Base-by-base conservation (phyloP, 108 stramenopile species). In the Schizochytrium sp. region DNA sequence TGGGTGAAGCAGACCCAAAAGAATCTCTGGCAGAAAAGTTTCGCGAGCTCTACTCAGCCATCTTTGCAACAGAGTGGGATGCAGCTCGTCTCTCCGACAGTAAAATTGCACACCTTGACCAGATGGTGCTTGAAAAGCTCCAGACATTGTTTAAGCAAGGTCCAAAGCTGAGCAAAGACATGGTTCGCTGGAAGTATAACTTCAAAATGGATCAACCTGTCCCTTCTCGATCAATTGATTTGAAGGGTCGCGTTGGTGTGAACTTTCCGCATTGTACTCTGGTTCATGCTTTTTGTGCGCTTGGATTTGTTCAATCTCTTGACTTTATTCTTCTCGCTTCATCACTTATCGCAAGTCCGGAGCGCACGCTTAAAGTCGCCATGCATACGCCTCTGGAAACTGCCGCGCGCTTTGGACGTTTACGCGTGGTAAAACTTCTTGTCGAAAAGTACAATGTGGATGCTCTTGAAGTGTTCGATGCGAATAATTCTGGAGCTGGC, bases 331-430 rank as follows among this genome's bases (percentile, higher is more conserved):
- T 69, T 15, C 5, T 44, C 5, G 0, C 1, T 0, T 44, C 64
- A 38, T 44, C 42, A 44, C 64, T 69, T 12, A 12, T 69, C 28
- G 64, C 64, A 58, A 58, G 57, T 15, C 28, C 64, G 64, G 5
- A 12, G 64, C 64, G 64, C 28, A 2, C 10, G 10, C 64, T 69
- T 2, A 69, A 69, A 38, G 64, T 69, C 10, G 64, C 64, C 64
- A 69, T 69, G 64, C 64, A 69, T 15, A 13, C 64, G 19, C 64
- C 64, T 38, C 64, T 69, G 40, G 64, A 69, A 44, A 69, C 64
- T 12, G 64, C 64, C 64, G 64, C 64, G 64, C 12, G 3, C 12
- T 69, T 69, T 38, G 64, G 64, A 2, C 40, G 3, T 38, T 44
- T 69, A 38, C 12, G 5, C 0, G 64, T 69, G 5, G 64, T 15